Evolutionary conservation across 176 grass and related monocot genomes (phyloP).

Genomic region (Neostapfia colusana): DNA sequence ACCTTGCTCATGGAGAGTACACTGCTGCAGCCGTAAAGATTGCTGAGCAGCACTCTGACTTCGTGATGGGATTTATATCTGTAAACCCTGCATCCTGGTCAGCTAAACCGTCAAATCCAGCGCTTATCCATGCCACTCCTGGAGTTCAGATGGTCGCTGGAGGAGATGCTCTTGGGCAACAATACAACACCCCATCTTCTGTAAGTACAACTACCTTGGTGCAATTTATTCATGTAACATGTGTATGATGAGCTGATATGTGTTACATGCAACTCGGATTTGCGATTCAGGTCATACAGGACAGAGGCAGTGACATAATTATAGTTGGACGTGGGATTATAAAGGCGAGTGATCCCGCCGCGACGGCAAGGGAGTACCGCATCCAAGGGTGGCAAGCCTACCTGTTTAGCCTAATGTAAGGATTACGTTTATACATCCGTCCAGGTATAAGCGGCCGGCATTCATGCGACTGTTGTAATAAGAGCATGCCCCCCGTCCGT

Average conservation of each 20-base stretch:
- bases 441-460: neutral
- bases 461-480: slow-evolving; percentile 23
- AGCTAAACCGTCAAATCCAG: slow-evolving; percentile 41
- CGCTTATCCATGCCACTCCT: slow-evolving; percentile 77
- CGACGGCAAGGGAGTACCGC: slow-evolving; percentile 58
- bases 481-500: slow-evolving; percentile 1
- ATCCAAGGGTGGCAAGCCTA: slow-evolving; percentile 79
- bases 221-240: neutral
- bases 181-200: slow-evolving; percentile 65
- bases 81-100: slow-evolving; percentile 88
- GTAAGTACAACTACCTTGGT: slow-evolving; percentile 47
- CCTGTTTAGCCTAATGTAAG: slow-evolving; percentile 52
- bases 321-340: slow-evolving; percentile 82
- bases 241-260: neutral
- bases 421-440: neutral
- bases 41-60: slow-evolving; percentile 78
- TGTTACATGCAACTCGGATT: neutral
- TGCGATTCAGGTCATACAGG: slow-evolving; percentile 60
- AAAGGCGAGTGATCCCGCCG: slow-evolving; percentile 55
- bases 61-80: slow-evolving; percentile 92
- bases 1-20: slow-evolving; percentile 86
- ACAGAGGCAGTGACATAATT: slow-evolving; percentile 84
- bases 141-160: slow-evolving; percentile 68
- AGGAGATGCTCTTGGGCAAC: slow-evolving; percentile 76
- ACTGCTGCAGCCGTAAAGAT: slow-evolving; percentile 81